Evolutionary conservation across 2,329 filamentous ascomycete genomes (phyloP), one percentile per base, ranked within the genome.

Genomic region (Beauveria varroae): DNA sequence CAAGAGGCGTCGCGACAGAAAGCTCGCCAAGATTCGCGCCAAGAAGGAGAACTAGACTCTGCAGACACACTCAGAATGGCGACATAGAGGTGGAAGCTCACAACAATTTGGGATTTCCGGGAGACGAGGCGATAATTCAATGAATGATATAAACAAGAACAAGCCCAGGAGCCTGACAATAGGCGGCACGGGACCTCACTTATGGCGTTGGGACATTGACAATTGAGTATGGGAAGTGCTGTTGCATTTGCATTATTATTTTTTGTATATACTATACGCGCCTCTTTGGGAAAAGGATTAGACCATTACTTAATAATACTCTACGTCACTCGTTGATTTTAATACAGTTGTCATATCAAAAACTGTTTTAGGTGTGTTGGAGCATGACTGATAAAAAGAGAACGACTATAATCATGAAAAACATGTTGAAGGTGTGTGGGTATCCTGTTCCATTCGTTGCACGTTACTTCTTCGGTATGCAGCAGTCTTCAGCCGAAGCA

Each of bases 1-100:
- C 69, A 93, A 92, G 86, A 84, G 82, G 72, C 87, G 93, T 72
- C 85, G 92, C 63, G 91, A 95, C 76, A 86, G 80, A 75, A 93
- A 90, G 84, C 70, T 90, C 56, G 83, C 80, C 60, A 75, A 84
- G 62, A 81, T 88, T 74, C 80, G 80, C 72, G 79, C 80, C 65
- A 87, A 86, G 81, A 92, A 92, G 71, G 65, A 68, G 81, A 81
- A 89, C 77, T 88, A 84, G 77, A 72, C 53, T 46, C 22, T 20
- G 16, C 18, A 6, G 18, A 47, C 12, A 14, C 20, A 20, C 18
- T 54, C 41, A 9, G 43, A 30, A 40, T 46, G 20, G 41, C 28
- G 40, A 43, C 4, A 49, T 10, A 14, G 28, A 37, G 52, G 43
- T 30, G 43, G 22, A 57, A 40, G 50, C 26, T 20, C 51, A 55